These are phyloP conservation scores for Agaricus sinodeliciosus DNA, from an alignment of 768 basidiomycete species.

Conservation along the genomic window DNA sequence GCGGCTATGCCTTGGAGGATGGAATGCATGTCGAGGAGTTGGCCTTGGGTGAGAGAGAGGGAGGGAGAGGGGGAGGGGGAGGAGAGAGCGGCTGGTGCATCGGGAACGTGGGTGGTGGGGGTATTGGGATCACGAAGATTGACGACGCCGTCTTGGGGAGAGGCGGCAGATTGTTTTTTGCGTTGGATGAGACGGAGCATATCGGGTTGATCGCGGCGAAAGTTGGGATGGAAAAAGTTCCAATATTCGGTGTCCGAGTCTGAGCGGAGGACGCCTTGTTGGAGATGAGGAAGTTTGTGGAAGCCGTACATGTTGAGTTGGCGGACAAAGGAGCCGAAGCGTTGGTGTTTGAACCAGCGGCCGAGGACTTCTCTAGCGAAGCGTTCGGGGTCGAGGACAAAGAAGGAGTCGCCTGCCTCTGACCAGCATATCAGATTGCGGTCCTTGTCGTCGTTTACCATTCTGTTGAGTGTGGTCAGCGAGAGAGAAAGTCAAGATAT, in stretches of 20 bases:
- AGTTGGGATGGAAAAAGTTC: conserved; percentile 91
- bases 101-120: not conserved
- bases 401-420: conserved; percentile 86
- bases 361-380: conserved; percentile 82
- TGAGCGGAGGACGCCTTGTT: conserved; percentile 85
- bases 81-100: conserved; percentile 3
- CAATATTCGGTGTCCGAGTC: conserved; percentile 78
- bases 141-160: conserved; percentile 15
- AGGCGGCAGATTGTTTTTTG: conserved; percentile 54
- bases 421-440: conserved; percentile 89
- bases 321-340: conserved; percentile 87
- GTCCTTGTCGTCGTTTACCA: conserved; percentile 84
- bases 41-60: conserved; percentile 31
- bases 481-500: too few species aligned
- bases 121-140: conserved; percentile 24
- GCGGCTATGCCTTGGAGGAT: conserved; percentile 78
- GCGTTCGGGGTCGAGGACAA: conserved; percentile 75
- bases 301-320: conserved; percentile 97
- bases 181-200: conserved; percentile 82
- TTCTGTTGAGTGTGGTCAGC: conserved; percentile 39
- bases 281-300: conserved; percentile 92
- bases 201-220: conserved; percentile 84
- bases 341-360: conserved; percentile 97
- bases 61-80: conserved; percentile 11
- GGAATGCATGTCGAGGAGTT: conserved; percentile 68